Evolutionary conservation across 495 filamentous ascomycete genomes (phyloP).

Genomic region (Penicillium bialowiezense): DNA sequence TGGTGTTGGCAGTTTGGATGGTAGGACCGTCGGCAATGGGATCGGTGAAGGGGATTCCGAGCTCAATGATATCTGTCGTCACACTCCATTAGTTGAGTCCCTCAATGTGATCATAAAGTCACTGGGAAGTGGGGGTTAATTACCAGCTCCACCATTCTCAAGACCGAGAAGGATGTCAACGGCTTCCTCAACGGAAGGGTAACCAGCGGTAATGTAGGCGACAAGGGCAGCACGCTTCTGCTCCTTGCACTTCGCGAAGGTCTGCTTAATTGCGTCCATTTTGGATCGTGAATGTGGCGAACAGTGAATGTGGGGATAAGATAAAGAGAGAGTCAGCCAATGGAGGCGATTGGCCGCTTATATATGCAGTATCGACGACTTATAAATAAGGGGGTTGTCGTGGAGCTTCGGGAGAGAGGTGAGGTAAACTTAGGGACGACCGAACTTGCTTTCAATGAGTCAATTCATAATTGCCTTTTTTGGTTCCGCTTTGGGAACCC

Average conservation of each 20-base stretch:
- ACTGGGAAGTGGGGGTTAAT: constrained; percentile 16
- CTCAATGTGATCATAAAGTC: not conserved
- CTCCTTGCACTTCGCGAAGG: constrained; percentile 85
- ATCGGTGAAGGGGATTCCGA: constrained; percentile 91
- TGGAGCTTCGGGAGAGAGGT: not conserved
- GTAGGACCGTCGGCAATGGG: constrained; percentile 95
- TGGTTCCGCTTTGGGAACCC: not conserved
- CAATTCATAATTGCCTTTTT: constrained; percentile 1
- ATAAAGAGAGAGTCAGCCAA: constrained; percentile 2
- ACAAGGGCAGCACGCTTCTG: constrained; percentile 69
- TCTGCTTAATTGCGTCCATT: constrained; percentile 80
- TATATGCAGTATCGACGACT: not conserved
- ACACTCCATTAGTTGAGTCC: too few species aligned
- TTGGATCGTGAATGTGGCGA: constrained; percentile 14
- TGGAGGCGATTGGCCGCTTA: not conserved
- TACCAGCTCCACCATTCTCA: constrained; percentile 92
- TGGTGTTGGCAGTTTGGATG: constrained; percentile 87
- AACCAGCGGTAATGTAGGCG: constrained; percentile 95
- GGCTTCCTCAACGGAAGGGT: constrained; percentile 76
- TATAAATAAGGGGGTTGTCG: not conserved
- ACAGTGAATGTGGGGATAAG: constrained; percentile 13
- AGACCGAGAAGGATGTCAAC: constrained; percentile 81
- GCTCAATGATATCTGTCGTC: constrained; percentile 8
- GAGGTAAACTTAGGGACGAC: not conserved
- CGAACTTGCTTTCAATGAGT: not conserved